A percentile compares a stretch with the other conserved stretches of the same genome.
Conservation (phyloP, 805 yeast species). For the Cyberlindnera subsufficiens region DNA sequence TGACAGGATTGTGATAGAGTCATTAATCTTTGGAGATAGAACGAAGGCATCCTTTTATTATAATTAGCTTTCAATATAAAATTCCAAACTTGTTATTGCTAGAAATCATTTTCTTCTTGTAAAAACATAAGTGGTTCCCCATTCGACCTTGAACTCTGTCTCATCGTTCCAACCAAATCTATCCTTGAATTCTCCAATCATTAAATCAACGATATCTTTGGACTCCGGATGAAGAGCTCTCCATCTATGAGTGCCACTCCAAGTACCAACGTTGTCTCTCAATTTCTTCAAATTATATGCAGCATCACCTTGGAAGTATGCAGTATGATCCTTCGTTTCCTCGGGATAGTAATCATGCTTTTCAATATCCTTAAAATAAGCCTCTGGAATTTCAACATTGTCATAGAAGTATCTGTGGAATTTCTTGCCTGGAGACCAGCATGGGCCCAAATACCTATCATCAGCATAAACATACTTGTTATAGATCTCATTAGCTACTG, state of each 20-base stretch:
- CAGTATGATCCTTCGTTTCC: slow-evolving; percentile 18
- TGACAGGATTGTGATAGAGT: no score
- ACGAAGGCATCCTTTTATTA: no score
- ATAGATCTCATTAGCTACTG: slow-evolving; percentile 51
- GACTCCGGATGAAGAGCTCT: slow-evolving; percentile 31
- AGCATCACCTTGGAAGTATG: slow-evolving; percentile 34
- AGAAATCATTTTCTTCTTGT: slow-evolving; percentile 26
- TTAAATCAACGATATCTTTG: slow-evolving; percentile 43
- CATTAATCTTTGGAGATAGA: no score
- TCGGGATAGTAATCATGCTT: slow-evolving; percentile 28
- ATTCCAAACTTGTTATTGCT: no score
- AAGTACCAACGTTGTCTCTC: slow-evolving; percentile 50
- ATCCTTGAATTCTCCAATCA: slow-evolving; percentile 37
- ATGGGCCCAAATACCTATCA: slow-evolving; percentile 45
- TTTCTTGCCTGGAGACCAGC: slow-evolving; percentile 62
- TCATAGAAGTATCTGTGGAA: slow-evolving; percentile 37
- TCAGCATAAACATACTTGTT: slow-evolving; percentile 45
- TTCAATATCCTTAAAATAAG: slow-evolving; percentile 36
- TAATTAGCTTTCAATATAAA: no score
- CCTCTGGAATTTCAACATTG: slow-evolving; percentile 40
- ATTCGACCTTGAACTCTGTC: slow-evolving; percentile 36
- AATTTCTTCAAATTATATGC: slow-evolving; percentile 39
- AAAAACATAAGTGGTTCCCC: slow-evolving; percentile 52
- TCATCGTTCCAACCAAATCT: slow-evolving; percentile 42
- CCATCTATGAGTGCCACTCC: slow-evolving; percentile 65